Base-by-base conservation (phyloP, 345 rosid genomes). In the Punica granatum region DNA sequence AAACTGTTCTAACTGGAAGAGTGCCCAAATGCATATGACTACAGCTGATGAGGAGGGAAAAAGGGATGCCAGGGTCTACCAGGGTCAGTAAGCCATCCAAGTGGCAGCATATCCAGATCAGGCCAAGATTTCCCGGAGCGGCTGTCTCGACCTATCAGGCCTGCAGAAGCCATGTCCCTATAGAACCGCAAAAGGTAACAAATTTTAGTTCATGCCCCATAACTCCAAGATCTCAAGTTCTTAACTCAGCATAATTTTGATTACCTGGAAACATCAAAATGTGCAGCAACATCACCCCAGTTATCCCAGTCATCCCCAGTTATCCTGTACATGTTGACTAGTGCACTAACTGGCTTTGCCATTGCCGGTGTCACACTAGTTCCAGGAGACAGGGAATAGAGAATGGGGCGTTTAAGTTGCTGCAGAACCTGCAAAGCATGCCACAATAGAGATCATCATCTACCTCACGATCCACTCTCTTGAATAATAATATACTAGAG, bases 301-400 rank as follows among this genome's bases (percentile, higher is more conserved):
- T 80, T 73, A 70, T 93, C 98, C 98, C 98, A 93, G 64, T 93
- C 97, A 80, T 93, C 98, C n/a, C 81, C 92, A 11, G 97, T 87
- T 69, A 93, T 71, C 75, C 97, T 82, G 76, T 90, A 93, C 97
- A 88, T 85, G 83, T 86, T 90, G 63, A 81, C 91, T 36, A 87
- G 70, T 42, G 77, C 83, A 71, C 85, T 78, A 42, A 88, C 80
- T 65, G 80, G 84, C 81, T 85, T 83, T 61, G 98, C 97, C 96
- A 86, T 78, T 37, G 79, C 67, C 72, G 98, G 96, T 28, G 88
- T 82, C 68, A 73, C 96, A 65, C 90, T 79, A 54, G 92, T 88
- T 72, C 98, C 98, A 62, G 98, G 98, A 65, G 97, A 93, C 74
- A 93, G 18, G 1, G 98, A 93, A 71, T 93, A 93, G 30, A 93